A percentile compares a stretch with the other conserved stretches of the same genome.
Evolutionary conservation across 1,284 basidiomycete genomes (phyloP).

Genomic region (Somion occarium): DNA sequence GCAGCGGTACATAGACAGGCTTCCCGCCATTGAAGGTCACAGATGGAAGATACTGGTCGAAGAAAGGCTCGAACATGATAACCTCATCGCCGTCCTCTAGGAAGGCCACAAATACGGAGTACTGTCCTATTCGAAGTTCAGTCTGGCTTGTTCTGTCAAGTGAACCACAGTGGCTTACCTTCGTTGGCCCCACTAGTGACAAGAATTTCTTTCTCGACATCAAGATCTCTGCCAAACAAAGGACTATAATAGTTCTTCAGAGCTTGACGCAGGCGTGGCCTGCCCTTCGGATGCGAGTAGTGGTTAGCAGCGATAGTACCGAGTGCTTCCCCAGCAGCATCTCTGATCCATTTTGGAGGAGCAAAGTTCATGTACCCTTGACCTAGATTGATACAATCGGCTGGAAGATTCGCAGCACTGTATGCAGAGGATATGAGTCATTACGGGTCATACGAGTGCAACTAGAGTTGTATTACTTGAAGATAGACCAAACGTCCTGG

Average conservation of each 20-base stretch:
- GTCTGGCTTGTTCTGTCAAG: too few relatives aligned
- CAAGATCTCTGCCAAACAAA: slow-evolving; percentile 68
- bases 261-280: slow-evolving; percentile 81
- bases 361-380: slow-evolving; percentile 94
- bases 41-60: slow-evolving; percentile 93
- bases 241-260: slow-evolving; percentile 77
- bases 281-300: slow-evolving; percentile 88
- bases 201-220: slow-evolving; percentile 85
- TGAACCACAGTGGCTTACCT: too few relatives aligned
- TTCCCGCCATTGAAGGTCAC: slow-evolving; percentile 91
- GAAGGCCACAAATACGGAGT: slow-evolving; percentile 87
- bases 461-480: slow-evolving; percentile 79
- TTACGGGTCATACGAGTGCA: too few relatives aligned
- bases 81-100: slow-evolving; percentile 91
- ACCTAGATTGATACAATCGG: slow-evolving; percentile 87
- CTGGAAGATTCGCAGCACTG: slow-evolving; percentile 80
- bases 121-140: slow-evolving; percentile 80
- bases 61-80: slow-evolving; percentile 98
- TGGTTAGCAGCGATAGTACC: slow-evolving; percentile 71
- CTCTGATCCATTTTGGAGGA: slow-evolving; percentile 80
- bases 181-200: slow-evolving; percentile 96
- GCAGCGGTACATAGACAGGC: slow-evolving; percentile 92
- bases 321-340: slow-evolving; percentile 74
- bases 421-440: slow-evolving; percentile 12
- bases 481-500: slow-evolving; percentile 91